These are phyloP conservation scores for Stagonosporopsis tanaceti DNA, from an alignment of 2,329 filamentous ascomycete genomes.

Conservation along the genomic window DNA sequence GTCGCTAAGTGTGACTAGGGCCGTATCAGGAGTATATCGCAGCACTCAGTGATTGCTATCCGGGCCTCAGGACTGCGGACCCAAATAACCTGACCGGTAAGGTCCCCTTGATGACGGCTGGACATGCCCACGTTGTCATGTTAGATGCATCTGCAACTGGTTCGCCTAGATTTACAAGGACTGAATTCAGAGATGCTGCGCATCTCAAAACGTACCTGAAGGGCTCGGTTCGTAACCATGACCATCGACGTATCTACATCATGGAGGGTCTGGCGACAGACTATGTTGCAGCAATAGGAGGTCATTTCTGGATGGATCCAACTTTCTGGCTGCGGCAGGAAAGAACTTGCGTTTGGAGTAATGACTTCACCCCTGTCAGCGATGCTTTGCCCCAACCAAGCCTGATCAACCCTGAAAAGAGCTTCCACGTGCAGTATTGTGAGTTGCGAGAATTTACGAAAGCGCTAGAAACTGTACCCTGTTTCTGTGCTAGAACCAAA, in stretches of 20 bases:
- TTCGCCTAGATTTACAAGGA: conserved; percentile 24
- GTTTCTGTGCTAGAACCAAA: conserved; percentile 40
- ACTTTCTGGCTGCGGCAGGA: conserved; percentile 45
- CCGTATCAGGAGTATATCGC: conserved; percentile 41
- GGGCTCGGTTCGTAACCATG: conserved; percentile 14
- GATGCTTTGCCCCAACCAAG: conserved; percentile 45
- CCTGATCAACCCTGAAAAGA: conserved; percentile 34
- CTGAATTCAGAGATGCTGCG: conserved; percentile 3
- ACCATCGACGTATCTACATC: conserved; percentile 39
- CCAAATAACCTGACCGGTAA: conserved; percentile 36
- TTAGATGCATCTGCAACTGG: conserved; percentile 30
- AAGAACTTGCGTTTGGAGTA: conserved; percentile 47
- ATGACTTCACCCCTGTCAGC: conserved; percentile 45
- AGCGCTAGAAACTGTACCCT: conserved; percentile 32
- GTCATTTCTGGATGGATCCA: conserved; percentile 47
- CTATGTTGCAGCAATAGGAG: conserved; percentile 38
- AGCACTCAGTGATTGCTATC: conserved; percentile 39
- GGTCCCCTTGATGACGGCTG: conserved; percentile 22
- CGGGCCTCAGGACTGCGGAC: conserved; percentile 39
- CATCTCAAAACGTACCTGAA: conserved; percentile 32
- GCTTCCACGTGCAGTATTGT: conserved; percentile 46
- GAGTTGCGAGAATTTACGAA: conserved; percentile 44
- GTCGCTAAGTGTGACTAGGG: conserved; percentile 29
- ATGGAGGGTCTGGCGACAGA: conserved; percentile 46
- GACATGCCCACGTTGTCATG: conserved; percentile 36